These are phyloP conservation scores for Rosa persica DNA, from an alignment of 306 rosid species.

Conservation along the genomic window DNA sequence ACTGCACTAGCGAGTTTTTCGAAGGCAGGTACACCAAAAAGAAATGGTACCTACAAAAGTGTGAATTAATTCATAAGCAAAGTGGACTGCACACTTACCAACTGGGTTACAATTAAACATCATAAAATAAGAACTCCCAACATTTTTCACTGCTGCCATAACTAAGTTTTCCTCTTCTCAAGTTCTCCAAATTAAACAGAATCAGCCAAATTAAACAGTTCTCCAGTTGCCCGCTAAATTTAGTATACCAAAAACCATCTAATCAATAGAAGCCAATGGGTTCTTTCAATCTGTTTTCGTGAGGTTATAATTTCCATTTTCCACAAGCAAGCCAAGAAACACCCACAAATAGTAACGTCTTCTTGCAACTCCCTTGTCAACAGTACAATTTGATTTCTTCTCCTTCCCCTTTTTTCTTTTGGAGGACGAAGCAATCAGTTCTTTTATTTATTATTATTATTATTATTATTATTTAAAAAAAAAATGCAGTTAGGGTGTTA, in stretches of 20 bases:
- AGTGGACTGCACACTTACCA: not conserved
- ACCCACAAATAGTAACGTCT: not conserved
- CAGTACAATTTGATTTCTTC: not conserved
- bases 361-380: not conserved
- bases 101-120: not conserved
- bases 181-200: not conserved
- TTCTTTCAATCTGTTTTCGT: not conserved
- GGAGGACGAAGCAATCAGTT: not conserved
- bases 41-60: slow-evolving; percentile 84
- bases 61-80: not conserved
- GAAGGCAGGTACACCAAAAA: slow-evolving; percentile 82
- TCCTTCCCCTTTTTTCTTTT: not conserved
- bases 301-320: not conserved
- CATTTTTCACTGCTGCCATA: not conserved
- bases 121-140: slow-evolving; percentile 2
- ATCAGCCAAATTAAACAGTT: not conserved
- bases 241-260: not conserved
- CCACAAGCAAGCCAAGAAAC: not conserved
- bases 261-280: not conserved
- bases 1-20: slow-evolving; percentile 74
- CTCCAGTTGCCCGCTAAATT: not conserved
- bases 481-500: not conserved
- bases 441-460: too few species aligned
- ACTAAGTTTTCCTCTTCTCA: not conserved
- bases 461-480: too few species aligned